Conservation (phyloP, 768 basidiomycete species). For the Lentinula guzmanii region DNA sequence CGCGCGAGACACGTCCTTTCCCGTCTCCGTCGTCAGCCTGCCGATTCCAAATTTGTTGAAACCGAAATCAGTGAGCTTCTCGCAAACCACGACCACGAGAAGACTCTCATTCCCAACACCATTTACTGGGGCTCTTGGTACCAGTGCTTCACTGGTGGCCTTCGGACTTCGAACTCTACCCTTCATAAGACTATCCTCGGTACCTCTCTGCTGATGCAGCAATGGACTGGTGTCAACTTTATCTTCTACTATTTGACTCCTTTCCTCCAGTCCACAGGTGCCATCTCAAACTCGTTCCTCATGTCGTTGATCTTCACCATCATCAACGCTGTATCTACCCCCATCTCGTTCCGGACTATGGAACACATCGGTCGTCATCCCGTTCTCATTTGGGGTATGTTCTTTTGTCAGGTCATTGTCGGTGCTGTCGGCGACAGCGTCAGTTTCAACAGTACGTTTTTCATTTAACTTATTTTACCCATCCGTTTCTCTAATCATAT, state of each 20-base stretch:
- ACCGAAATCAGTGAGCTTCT: constrained; percentile 43
- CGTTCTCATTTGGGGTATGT: constrained; percentile 62
- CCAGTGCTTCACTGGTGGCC: constrained; percentile 51
- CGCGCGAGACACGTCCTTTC: constrained; percentile 54
- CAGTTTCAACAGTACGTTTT: constrained; percentile 18
- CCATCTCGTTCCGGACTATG: constrained; percentile 60
- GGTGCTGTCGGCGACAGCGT: constrained; percentile 56
- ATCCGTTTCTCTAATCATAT: neutral
- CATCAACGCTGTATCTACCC: constrained; percentile 58
- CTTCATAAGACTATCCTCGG: constrained; percentile 28
- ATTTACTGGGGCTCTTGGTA: constrained; percentile 14
- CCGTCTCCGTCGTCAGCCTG: constrained; percentile 52
- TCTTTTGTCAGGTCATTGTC: constrained; percentile 62
- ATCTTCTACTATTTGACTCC: constrained; percentile 70
- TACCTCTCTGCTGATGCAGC: constrained; percentile 68
- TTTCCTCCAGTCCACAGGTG: constrained; percentile 56
- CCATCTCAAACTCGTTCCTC: constrained; percentile 50
- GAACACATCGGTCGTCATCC: constrained; percentile 62
- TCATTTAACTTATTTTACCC: neutral
- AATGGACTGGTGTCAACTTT: constrained; percentile 77
- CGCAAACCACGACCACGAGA: constrained; percentile 58
- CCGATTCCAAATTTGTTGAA: constrained; percentile 46
- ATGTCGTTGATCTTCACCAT: constrained; percentile 48
- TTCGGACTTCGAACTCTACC: constrained; percentile 69
- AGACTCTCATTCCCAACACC: constrained; percentile 42